phyloP scores from a whole-genome alignment of 768 basidiomycete genomes.

The Tulasnella calospora region DNA sequence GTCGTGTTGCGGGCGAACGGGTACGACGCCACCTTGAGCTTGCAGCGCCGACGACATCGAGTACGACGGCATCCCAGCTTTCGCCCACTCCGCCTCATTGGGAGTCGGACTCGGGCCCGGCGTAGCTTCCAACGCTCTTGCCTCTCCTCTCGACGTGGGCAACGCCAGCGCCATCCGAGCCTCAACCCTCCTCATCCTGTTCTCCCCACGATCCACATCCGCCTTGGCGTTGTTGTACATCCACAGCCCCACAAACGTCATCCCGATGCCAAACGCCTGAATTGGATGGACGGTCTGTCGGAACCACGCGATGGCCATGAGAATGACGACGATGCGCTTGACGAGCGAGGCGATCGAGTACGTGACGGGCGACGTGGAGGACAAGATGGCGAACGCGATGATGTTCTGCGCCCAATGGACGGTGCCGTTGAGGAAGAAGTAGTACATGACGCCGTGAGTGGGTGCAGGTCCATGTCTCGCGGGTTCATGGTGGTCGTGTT shows the following conservation, averaged over 20 bases:
- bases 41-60: conserved; percentile 13
- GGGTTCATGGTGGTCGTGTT: background rate
- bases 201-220: conserved; percentile 91
- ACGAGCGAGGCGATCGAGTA: conserved; percentile 97
- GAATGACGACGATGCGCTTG: conserved; percentile 97
- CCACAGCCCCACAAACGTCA: conserved; percentile 88
- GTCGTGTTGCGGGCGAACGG: background rate
- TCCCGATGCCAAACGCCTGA: conserved; percentile 81
- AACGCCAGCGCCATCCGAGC: conserved; percentile 63
- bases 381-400: conserved; percentile 93
- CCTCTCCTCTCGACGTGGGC: conserved; percentile 61
- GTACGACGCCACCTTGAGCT: background rate
- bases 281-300: conserved; percentile 75
- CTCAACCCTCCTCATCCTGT: conserved; percentile 72
- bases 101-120: background rate
- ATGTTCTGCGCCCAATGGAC: conserved; percentile 97
- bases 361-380: conserved; percentile 94
- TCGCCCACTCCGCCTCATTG: conserved; percentile 11
- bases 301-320: conserved; percentile 97
- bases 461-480: conserved; percentile 27
- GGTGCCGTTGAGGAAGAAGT: conserved; percentile 89
- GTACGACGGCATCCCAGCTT: conserved; percentile 17
- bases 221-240: conserved; percentile 94
- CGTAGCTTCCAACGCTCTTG: conserved; percentile 10
- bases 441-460: conserved; percentile 64